phyloP scores from a whole-genome alignment of 768 basidiomycete species.

The Leucocoprinus sp. region DNA sequence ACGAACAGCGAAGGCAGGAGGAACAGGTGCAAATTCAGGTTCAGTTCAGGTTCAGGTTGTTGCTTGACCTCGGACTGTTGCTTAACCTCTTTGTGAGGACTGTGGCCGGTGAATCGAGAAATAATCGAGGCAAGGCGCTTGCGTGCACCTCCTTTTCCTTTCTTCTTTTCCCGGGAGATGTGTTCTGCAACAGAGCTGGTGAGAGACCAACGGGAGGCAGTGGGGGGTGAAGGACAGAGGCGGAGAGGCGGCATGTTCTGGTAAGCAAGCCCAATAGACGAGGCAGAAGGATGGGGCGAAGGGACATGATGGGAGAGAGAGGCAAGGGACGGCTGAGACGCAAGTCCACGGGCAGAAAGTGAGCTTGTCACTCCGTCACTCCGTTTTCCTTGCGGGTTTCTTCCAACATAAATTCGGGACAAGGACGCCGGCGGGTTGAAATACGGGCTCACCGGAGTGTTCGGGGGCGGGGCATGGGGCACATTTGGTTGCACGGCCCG shows the following conservation, averaged over 20 bases:
- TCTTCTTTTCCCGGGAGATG: constrained; percentile 11
- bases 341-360: background rate
- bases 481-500: too few species aligned
- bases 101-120: constrained; percentile 6
- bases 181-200: constrained; percentile 8
- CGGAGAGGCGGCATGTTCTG: constrained; percentile 3
- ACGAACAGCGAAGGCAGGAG: background rate
- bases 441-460: constrained; percentile 15
- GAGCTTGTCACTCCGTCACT: too few species aligned
- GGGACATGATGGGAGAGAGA: background rate
- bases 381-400: background rate
- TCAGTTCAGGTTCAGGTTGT: too few species aligned
- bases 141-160: constrained; percentile 8
- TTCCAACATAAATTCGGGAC: constrained; percentile 23
- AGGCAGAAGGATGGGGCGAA: background rate
- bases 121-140: constrained; percentile 13
- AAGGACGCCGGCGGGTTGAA: constrained; percentile 17
- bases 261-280: constrained; percentile 6
- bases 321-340: constrained; percentile 4
- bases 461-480: constrained; percentile 15
- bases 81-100: background rate
- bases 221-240: too few species aligned
- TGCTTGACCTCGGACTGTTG: background rate
- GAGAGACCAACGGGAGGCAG: constrained; percentile 10
- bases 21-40: too few species aligned